Evolutionary conservation across 1,139 yeast genomes (phyloP).

Genomic region (Zygoascus sp.): DNA sequence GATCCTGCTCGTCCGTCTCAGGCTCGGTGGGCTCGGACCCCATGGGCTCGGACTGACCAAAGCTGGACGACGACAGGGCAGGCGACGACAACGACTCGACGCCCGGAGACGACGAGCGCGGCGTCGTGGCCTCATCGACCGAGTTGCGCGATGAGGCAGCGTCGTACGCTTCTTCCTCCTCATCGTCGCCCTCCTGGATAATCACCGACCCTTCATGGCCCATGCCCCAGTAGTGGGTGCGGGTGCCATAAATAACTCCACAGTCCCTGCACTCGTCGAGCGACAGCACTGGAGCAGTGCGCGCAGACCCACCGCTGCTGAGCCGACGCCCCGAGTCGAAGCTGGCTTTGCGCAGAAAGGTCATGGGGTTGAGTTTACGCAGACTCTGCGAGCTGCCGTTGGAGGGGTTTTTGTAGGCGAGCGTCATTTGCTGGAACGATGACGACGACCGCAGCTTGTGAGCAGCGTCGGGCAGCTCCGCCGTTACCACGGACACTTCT

Average conservation of each 20-base stretch:
- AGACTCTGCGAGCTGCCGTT: constrained; percentile 20
- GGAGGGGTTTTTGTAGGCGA: constrained; percentile 3
- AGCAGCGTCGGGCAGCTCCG: not conserved
- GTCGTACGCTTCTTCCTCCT: not conserved
- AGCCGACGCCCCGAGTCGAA: constrained; percentile 9
- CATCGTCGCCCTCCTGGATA: constrained; percentile 4
- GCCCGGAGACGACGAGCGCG: not conserved
- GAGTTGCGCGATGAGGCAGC: not conserved
- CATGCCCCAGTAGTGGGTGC: constrained; percentile 34
- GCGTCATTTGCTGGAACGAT: constrained; percentile 10
- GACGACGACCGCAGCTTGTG: constrained; percentile 6
- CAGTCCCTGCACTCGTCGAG: constrained; percentile 28
- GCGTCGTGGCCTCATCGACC: not conserved
- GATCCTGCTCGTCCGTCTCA: not conserved
- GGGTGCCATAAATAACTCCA: constrained; percentile 34
- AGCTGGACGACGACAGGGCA: not conserved
- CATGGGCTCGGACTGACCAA: not conserved
- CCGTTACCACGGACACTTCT: constrained; percentile 1
- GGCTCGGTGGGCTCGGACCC: not conserved
- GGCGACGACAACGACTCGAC: not conserved
- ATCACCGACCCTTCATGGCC: constrained; percentile 7
- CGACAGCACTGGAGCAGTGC: constrained; percentile 14
- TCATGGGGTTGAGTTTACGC: constrained; percentile 28
- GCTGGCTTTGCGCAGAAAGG: constrained; percentile 21
- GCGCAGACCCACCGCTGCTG: constrained; percentile 12